These are phyloP conservation scores for Thalassia testudinum DNA, from an alignment of 116 monocot species.

Conservation along the genomic window DNA sequence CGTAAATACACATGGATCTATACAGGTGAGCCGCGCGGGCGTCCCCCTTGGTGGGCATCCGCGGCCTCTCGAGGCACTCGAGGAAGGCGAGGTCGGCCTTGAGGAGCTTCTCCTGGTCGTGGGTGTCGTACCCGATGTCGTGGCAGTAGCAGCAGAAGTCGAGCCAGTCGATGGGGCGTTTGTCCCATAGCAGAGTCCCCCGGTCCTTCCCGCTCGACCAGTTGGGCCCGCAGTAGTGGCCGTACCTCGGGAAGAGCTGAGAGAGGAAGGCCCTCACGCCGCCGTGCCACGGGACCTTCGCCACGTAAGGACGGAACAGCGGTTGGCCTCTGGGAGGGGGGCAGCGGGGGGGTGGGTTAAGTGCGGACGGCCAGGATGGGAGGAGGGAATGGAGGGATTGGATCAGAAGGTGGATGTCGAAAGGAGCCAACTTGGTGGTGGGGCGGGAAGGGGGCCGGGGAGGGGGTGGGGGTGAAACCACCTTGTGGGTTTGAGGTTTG, in stretches of 20 bases:
- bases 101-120: slow-evolving; percentile 70
- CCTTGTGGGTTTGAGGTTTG: background rate
- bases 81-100: slow-evolving; percentile 85
- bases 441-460: background rate
- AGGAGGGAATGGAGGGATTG: slow-evolving; percentile 3
- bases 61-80: slow-evolving; percentile 63
- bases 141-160: slow-evolving; percentile 99
- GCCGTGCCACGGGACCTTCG: slow-evolving; percentile 91
- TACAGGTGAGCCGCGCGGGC: slow-evolving; percentile 35
- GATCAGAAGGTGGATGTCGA: background rate
- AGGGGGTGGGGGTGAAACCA: background rate
- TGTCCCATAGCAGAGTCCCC: slow-evolving; percentile 95
- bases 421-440: background rate
- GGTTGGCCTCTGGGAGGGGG: slow-evolving; percentile 21
- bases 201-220: slow-evolving; percentile 97
- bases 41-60: slow-evolving; percentile 56
- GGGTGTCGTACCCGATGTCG: slow-evolving; percentile 87
- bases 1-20: slow-evolving; percentile 74
- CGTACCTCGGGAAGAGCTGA: slow-evolving; percentile 83
- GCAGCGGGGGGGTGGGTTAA: background rate
- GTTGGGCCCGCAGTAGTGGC: slow-evolving; percentile 96
- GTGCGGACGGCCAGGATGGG: slow-evolving; percentile 7
- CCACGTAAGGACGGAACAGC: slow-evolving; percentile 84
- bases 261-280: slow-evolving; percentile 68
- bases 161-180: slow-evolving; percentile 79